Percentiles rank a stretch among this genome's conserved stretches.
Conservation (phyloP, 2,329 filamentous ascomycete species). For the Corniculantispora saksenae region DNA sequence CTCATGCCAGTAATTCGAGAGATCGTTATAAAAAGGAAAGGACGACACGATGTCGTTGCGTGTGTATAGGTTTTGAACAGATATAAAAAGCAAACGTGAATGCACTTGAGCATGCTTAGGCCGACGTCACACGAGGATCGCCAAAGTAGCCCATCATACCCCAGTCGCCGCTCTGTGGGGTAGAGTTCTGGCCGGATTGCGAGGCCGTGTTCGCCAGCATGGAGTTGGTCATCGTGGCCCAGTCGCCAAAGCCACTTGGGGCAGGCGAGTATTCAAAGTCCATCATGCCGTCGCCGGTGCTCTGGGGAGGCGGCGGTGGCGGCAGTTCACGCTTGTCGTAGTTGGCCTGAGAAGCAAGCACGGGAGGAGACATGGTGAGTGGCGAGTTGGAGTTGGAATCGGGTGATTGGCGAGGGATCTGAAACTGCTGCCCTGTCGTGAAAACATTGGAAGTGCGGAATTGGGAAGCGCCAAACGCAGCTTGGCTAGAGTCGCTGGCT, state of each 20-base stretch:
- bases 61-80: constrained; percentile 3
- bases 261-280: constrained; percentile 46
- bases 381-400: constrained; percentile 36
- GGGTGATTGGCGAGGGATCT: constrained; percentile 32
- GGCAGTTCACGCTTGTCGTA: constrained; percentile 40
- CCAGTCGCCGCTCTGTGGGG: constrained; percentile 28
- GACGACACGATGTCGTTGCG: neutral
- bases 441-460: constrained; percentile 36
- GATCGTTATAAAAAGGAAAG: neutral
- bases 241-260: constrained; percentile 42
- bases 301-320: constrained; percentile 31
- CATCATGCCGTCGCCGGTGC: constrained; percentile 37
- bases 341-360: constrained; percentile 30
- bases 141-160: constrained; percentile 38
- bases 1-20: neutral
- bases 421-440: constrained; percentile 34
- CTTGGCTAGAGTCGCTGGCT: constrained; percentile 25
- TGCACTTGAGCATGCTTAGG: constrained; percentile 18
- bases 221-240: constrained; percentile 40
- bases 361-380: constrained; percentile 29
- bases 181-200: constrained; percentile 25
- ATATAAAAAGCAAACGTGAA: neutral
- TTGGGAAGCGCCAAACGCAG: constrained; percentile 27
- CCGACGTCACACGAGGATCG: constrained; percentile 35
- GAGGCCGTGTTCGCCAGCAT: constrained; percentile 32